Conservation (phyloP, 2,329 filamentous ascomycete species). For the Fusarium kyushuense region DNA sequence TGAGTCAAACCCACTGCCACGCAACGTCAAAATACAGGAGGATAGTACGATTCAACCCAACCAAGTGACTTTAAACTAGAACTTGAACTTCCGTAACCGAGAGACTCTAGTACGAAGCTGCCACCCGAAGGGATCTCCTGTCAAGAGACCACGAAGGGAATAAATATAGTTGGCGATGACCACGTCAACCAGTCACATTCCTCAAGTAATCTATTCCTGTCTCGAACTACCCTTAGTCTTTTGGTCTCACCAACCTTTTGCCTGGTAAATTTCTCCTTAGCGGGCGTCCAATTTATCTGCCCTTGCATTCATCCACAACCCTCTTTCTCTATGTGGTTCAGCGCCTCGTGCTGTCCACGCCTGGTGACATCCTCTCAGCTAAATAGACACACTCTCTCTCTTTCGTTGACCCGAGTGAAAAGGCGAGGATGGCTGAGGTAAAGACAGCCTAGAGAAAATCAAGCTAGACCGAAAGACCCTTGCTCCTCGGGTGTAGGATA, state of each 20-base stretch:
- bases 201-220: not conserved
- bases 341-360: conserved; percentile 19
- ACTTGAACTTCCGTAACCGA: conserved; percentile 1
- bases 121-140: not conserved
- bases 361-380: conserved; percentile 3
- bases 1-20: conserved; percentile 14
- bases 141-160: conserved; percentile 6
- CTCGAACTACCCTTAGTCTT: conserved; percentile 10
- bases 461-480: not conserved
- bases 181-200: conserved; percentile 17
- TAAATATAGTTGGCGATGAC: not conserved
- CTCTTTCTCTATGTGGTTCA: conserved; percentile 8
- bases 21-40: conserved; percentile 30
- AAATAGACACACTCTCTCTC: not conserved
- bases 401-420: not conserved
- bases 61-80: not conserved
- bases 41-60: not conserved
- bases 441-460: conserved; percentile 2
- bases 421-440: not conserved
- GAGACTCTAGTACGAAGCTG: not conserved
- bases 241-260: not conserved
- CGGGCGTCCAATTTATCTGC: not conserved
- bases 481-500: conserved; percentile 6
- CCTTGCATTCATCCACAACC: conserved; percentile 13
- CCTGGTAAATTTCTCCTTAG: not conserved